Percentiles rank a stretch among this genome's conserved stretches.
Conservation (phyloP, 768 basidiomycete genomes). For the Podaxis sp. region DNA sequence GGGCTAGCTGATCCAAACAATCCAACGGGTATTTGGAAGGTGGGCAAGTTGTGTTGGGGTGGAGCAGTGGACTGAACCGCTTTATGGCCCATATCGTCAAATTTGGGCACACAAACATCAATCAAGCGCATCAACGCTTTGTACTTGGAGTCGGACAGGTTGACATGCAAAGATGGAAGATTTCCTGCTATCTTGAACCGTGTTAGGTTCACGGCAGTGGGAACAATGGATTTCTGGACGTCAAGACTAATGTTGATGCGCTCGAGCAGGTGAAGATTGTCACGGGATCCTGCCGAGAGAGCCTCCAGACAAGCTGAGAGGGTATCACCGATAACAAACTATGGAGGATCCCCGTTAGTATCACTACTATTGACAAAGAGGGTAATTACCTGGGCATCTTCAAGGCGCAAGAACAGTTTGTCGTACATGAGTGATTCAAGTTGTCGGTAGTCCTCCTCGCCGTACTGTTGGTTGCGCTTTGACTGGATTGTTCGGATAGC, state of each 20-base stretch:
- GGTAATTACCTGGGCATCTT: conserved; percentile 79
- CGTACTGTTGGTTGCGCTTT: conserved; percentile 83
- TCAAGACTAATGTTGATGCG: conserved; percentile 87
- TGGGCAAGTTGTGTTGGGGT: conserved; percentile 24
- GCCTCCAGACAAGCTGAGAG: conserved; percentile 81
- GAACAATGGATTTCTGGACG: conserved; percentile 91
- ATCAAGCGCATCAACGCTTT: conserved; percentile 89
- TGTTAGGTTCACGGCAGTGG: conserved; percentile 75
- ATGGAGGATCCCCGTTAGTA: neutral
- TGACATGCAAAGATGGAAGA: conserved; percentile 83
- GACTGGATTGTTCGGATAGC: conserved; percentile 73
- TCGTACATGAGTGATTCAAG: conserved; percentile 97
- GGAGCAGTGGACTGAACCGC: conserved; percentile 17
- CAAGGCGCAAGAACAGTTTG: conserved; percentile 74
- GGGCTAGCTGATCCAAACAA: conserved; percentile 52
- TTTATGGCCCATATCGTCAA: conserved; percentile 50
- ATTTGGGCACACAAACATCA: conserved; percentile 85
- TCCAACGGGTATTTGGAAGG: conserved; percentile 51
- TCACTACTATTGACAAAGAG: conserved; percentile 33
- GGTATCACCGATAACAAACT: conserved; percentile 90
- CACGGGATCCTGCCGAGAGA: conserved; percentile 52
- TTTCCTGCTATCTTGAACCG: conserved; percentile 90
- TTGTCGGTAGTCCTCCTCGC: conserved; percentile 79
- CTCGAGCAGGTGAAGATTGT: conserved; percentile 85
- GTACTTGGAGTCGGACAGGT: conserved; percentile 89